phyloP scores from a whole-genome alignment of 805 yeast species.

The Spathaspora sp. region DNA sequence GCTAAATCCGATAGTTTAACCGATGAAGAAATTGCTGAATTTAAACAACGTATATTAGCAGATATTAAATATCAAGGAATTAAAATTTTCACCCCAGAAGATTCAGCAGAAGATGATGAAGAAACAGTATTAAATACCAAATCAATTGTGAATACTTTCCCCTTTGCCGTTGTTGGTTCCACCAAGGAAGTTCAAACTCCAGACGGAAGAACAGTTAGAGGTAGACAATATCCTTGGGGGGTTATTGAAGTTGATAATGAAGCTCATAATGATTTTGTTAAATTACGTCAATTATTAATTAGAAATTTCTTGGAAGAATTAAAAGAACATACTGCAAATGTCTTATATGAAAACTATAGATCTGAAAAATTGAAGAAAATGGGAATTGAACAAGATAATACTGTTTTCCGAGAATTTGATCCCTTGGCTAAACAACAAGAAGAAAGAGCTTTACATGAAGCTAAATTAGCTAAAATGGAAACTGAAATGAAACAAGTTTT shows the following conservation, averaged over 20 bases:
- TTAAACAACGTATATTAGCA: constrained; percentile 72
- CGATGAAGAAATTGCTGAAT: constrained; percentile 73
- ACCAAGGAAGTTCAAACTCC: constrained; percentile 61
- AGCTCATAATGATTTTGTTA: constrained; percentile 87
- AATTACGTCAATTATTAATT: constrained; percentile 81
- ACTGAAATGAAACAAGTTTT: constrained; percentile 94
- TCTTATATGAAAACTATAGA: constrained; percentile 85
- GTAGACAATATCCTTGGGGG: constrained; percentile 97
- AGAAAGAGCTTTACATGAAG: constrained; percentile 89
- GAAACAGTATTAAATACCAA: constrained; percentile 67
- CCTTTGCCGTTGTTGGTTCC: constrained; percentile 94
- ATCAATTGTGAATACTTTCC: constrained; percentile 67
- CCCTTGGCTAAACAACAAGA: constrained; percentile 91
- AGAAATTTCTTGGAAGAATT: constrained; percentile 92
- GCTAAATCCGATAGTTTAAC: constrained; percentile 93
- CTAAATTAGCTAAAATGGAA: constrained; percentile 90
- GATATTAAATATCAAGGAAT: constrained; percentile 77
- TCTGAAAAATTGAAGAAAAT: constrained; percentile 70
- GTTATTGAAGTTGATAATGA: constrained; percentile 92
- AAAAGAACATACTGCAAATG: constrained; percentile 75
- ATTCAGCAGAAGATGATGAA: constrained; percentile 79
- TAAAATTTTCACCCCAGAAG: constrained; percentile 68
- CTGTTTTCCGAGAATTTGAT: constrained; percentile 93
- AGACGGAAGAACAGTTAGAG: constrained; percentile 82
- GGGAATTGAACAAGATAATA: constrained; percentile 89